Percentiles rank a stretch among this genome's conserved stretches.
Conservation (phyloP, 129 eudicot genomes). For the Flaveria sonorensis region DNA sequence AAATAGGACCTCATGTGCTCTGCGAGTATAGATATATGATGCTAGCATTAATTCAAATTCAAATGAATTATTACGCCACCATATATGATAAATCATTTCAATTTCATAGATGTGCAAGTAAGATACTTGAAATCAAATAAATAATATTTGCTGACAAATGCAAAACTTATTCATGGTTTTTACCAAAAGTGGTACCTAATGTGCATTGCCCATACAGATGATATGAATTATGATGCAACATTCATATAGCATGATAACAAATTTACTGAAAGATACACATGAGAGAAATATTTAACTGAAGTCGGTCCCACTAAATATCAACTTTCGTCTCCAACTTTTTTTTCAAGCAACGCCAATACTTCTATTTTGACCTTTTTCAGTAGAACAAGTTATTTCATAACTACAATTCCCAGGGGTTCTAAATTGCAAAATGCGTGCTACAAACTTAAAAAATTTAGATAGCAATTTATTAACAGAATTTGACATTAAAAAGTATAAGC, state of each 20-base stretch:
- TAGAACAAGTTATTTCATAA: conserved; percentile 4
- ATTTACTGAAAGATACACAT: background rate
- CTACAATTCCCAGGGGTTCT: background rate
- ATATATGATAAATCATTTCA: background rate
- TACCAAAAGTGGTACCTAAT: background rate
- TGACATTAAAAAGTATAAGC: background rate
- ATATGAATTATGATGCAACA: conserved; percentile 10
- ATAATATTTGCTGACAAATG: conserved; percentile 3
- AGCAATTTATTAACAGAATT: background rate
- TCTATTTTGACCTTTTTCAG: background rate
- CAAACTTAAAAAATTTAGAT: background rate
- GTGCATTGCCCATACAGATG: background rate
- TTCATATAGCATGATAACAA: conserved; percentile 14
- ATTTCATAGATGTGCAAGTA: conserved; percentile 6
- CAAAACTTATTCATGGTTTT: conserved; percentile 14
- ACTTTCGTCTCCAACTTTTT: background rate
- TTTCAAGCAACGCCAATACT: background rate
- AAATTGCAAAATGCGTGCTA: background rate
- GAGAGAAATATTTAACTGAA: background rate
- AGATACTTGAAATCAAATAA: background rate
- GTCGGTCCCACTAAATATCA: conserved; percentile 11
- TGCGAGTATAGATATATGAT: background rate
- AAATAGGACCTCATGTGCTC: background rate
- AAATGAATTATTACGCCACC: background rate
- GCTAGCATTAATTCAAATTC: background rate